Evolutionary conservation across 805 yeast genomes (phyloP), one percentile per base, ranked within the genome.

Genomic region (Metschnikowia shivogae): DNA sequence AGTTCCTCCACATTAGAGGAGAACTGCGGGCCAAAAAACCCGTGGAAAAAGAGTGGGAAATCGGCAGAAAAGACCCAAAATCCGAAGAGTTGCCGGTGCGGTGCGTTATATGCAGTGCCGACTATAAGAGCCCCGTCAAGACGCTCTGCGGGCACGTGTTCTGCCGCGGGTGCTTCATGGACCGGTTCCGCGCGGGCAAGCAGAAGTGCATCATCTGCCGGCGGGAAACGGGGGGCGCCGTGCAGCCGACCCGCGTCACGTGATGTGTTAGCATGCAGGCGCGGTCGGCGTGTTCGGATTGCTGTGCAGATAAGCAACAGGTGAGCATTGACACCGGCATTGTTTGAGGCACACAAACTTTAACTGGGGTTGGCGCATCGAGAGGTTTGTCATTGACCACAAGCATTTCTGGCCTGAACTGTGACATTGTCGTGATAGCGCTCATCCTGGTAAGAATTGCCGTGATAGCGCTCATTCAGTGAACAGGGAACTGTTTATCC

Each of bases 1-100:
- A 93, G 67, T 93, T 93, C 62, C 62, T 92, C 30, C 99, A 93
- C 61, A 79, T 87, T 12, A 68, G 99, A 63, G 97, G 88, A 54
- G 96, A 88, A 58, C 85, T 82, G 65, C 77, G 74, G 44, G 82
- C 82, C 38, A 86, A 83, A 27, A 80, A 82, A 79, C 80, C 83
- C 47, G 61, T 83, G 6, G 61, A 74, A 24, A 73, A 72, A 47
- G 95, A 87, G 36, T 87, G 96, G 96, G 84, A 84, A 51, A 61
- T 67, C 50, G 56, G 34, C 50, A 34, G 29, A 12, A 22, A n/a
- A 6, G 13, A n/a, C 3, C 27, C 11, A 12, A 24, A 32, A 28
- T 13, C 44, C 4, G 49, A 41, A 13, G 45, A 36, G 4, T 20
- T 78, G 0, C 86, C 88, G 0, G 81, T 77, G 61, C 77, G 74